phyloP scores from a whole-genome alignment of 148 eudicot species.

The Euryodendron excelsum region DNA sequence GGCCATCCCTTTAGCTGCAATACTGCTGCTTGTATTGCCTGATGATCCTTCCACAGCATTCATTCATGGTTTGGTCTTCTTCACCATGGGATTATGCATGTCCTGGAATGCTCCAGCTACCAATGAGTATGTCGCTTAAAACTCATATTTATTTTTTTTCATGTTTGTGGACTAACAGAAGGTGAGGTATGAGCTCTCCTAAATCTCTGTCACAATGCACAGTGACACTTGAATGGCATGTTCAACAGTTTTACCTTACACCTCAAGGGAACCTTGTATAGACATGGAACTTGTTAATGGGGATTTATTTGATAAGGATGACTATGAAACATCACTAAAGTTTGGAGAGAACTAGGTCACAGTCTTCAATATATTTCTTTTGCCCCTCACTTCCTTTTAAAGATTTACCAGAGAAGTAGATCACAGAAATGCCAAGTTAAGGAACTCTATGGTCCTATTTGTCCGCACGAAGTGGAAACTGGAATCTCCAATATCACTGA shows the following conservation, averaged over 20 bases:
- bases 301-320: not conserved
- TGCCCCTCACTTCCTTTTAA: too few species aligned
- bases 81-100: conserved; percentile 63
- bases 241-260: not conserved
- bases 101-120: conserved; percentile 88
- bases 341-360: not conserved
- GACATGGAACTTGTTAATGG: not conserved
- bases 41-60: conserved; percentile 57
- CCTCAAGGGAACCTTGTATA: not conserved
- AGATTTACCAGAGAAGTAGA: not conserved
- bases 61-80: conserved; percentile 56
- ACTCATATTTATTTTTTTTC: not conserved
- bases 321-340: not conserved
- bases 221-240: not conserved
- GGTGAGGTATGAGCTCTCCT: not conserved
- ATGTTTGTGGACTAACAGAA: not conserved
- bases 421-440: not conserved
- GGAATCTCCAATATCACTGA: too few species aligned
- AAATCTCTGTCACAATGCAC: not conserved
- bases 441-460: not conserved
- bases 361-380: not conserved
- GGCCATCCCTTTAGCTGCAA: conserved; percentile 75
- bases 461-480: not conserved
- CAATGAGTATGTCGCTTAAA: conserved; percentile 56
- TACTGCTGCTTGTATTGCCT: conserved; percentile 62